Base-by-base conservation (phyloP, 1,139 yeast genomes). In the Entelexis paramagnoliae region DNA sequence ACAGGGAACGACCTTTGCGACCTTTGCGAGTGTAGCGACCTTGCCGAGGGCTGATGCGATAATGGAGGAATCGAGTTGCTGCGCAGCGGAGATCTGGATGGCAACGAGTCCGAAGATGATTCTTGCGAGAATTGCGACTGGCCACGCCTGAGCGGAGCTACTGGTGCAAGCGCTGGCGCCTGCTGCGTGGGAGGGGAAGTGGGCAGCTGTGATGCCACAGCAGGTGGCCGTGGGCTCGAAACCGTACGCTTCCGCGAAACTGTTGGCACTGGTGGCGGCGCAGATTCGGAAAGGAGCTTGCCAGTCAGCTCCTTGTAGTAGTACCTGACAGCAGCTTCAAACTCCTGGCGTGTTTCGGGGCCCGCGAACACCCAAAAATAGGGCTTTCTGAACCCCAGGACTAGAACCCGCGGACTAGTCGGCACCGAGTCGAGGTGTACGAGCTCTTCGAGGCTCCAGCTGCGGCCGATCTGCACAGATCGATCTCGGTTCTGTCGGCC, bases 361-460 rank as follows among this genome's bases (percentile, higher is more conserved):
- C 84, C 78, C 51, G 77, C 77, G 1, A 87, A 80, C 59, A 77
- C 80, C 97, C 97, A 91, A 66, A 81, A 89, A 66, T 91, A 89
- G 46, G 77, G 79, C 65, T 87, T 88, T 46, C 85, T 85, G 62
- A 91, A 72, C 32, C 73, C 72, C 56, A 85, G 72, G 1, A 77
- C 63, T 57, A 89, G 74, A 1, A 71, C 69, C 6, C 61, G 59
- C 24, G 59, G 59, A n/a, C 53, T 28, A 70, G 77, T 72, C 55
- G 80, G 83, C 53, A 78, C 73, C 13, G 44, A 30, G 45, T 80
- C 79, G 6, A 89, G 68, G 36, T 68, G 67, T 14, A 73, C 68
- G 58, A 91, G 70, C 59, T 86, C 95, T 55, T 79, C 86, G 62
- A 91, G 69, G 58, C 81, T 82, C 98, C 98, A 91, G 5, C 95